phyloP scores from a whole-genome alignment of 2,329 filamentous ascomycete species.

The Fusarium globosum region DNA sequence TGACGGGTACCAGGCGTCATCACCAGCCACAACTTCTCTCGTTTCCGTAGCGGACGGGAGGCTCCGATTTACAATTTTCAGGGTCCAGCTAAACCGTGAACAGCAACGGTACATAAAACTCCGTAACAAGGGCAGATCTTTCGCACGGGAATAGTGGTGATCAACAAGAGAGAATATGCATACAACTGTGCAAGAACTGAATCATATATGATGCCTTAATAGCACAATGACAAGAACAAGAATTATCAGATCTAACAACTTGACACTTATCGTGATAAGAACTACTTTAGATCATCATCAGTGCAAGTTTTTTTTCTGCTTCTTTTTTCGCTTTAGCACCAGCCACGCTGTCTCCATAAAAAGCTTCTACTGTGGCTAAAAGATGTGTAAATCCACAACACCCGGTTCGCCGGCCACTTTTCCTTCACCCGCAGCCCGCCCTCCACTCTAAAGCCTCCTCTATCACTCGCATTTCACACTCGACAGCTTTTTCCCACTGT shows the following conservation, averaged over 20 bases:
- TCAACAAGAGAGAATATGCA: not conserved
- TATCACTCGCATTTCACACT: slow-evolving; percentile 29
- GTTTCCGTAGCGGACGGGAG: slow-evolving; percentile 16
- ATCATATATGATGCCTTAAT: not conserved
- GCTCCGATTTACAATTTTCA: slow-evolving; percentile 22
- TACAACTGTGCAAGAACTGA: not conserved
- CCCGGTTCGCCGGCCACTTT: slow-evolving; percentile 43
- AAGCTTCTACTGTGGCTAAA: slow-evolving; percentile 18
- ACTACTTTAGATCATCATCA: not conserved
- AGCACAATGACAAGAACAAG: too few species aligned
- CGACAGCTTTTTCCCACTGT: slow-evolving; percentile 10
- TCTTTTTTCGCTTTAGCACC: not conserved
- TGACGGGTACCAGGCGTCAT: slow-evolving; percentile 15
- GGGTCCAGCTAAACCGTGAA: slow-evolving; percentile 29
- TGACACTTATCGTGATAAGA: not conserved
- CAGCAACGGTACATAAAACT: not conserved
- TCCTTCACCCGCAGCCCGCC: slow-evolving; percentile 29
- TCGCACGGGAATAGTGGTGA: not conserved
- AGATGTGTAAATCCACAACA: slow-evolving; percentile 36
- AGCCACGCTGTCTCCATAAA: slow-evolving; percentile 11
- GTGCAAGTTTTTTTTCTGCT: slow-evolving; percentile 7
- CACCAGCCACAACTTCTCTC: slow-evolving; percentile 20
- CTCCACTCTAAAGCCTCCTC: slow-evolving; percentile 36
- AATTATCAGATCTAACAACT: not conserved
- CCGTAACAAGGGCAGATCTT: not conserved